These are phyloP conservation scores for Starmera quercuum DNA, from an alignment of 805 yeast genomes.

Conservation along the genomic window DNA sequence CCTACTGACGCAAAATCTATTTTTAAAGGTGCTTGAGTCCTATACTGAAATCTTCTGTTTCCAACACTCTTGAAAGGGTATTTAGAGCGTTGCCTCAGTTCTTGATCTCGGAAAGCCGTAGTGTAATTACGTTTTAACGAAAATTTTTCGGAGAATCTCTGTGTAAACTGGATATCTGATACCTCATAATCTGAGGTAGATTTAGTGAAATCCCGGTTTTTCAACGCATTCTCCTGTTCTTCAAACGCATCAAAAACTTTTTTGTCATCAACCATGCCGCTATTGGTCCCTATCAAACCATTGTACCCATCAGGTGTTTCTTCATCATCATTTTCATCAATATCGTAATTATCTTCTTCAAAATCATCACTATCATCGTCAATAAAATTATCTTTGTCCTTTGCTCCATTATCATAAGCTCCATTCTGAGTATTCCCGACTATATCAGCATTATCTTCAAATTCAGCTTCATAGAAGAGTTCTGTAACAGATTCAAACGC, in stretches of 20 bases:
- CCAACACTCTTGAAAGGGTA: too few species aligned
- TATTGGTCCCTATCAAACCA: too few species aligned
- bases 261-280: too few species aligned
- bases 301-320: conserved; percentile 1
- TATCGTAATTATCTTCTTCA: conserved; percentile 2
- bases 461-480: conserved; percentile 21
- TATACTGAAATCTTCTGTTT: conserved; percentile 7
- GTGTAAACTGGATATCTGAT: neutral
- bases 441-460: conserved; percentile 8
- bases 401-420: neutral
- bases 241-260: too few species aligned
- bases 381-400: neutral
- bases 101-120: too few species aligned
- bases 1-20: conserved; percentile 40
- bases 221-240: too few species aligned
- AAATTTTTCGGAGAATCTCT: neutral
- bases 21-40: conserved; percentile 6
- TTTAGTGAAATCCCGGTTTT: too few species aligned
- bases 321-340: conserved; percentile 4
- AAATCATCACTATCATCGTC: neutral
- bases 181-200: neutral
- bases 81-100: too few species aligned
- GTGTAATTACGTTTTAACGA: neutral
- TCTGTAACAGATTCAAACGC: conserved; percentile 24
- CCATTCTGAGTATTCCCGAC: neutral